Evolutionary conservation across 371 early-diverging fungal genomes (phyloP).

Genomic region (Blastocladiella emersonii): DNA sequence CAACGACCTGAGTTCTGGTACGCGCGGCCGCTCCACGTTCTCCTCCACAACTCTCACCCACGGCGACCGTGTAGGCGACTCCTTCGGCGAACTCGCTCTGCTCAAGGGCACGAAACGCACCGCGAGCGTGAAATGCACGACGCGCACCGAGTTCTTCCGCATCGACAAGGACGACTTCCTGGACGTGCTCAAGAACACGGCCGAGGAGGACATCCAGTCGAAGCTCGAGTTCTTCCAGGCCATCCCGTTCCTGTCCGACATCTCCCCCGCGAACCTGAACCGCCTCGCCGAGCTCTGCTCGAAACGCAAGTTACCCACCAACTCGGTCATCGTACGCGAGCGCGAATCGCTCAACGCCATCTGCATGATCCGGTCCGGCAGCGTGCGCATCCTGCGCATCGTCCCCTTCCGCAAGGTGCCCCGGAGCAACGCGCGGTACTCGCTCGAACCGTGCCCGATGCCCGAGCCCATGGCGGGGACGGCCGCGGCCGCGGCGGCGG

Average conservation of each 20-base stretch:
- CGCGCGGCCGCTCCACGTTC: background rate
- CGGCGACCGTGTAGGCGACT: background rate
- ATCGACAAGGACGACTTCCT: slow-evolving; percentile 5
- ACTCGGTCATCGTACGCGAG: background rate
- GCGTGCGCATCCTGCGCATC: background rate
- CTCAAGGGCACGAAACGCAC: slow-evolving; percentile 2
- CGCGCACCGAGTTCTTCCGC: background rate
- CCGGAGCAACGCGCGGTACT: background rate
- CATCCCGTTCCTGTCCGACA: background rate
- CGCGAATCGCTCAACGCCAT: background rate
- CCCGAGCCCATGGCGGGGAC: background rate
- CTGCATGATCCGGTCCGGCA: background rate
- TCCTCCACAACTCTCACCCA: background rate
- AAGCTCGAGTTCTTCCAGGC: background rate
- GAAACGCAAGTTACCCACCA: background rate
- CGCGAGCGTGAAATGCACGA: background rate
- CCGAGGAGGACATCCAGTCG: background rate
- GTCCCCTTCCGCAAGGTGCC: background rate
- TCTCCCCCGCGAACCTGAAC: background rate
- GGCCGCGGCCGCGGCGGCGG: too few relatives aligned
- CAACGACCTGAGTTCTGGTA: background rate
- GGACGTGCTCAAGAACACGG: background rate
- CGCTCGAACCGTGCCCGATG: background rate
- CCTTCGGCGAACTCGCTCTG: slow-evolving; percentile 3
- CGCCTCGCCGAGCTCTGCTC: background rate